Base-by-base conservation (phyloP, 192 early-diverging fungal genomes). In the Coemansia sp. region DNA sequence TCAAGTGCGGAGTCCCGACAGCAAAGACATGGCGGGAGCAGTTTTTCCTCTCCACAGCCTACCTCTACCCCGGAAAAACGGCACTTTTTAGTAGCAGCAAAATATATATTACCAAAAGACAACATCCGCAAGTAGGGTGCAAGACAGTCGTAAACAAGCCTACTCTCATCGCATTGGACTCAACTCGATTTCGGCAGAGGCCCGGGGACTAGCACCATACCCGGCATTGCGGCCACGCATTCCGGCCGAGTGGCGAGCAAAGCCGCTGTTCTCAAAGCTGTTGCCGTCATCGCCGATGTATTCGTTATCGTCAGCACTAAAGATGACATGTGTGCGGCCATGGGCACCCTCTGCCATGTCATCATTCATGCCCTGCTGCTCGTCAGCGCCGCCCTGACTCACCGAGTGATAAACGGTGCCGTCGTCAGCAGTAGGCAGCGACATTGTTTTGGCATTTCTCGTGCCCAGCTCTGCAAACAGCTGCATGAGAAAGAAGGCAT, bases 401-500 rank as follows among this genome's bases (percentile, higher is more conserved):
- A 79, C 68, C 0, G 68, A 63, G 36, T 72, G 77, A 39, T 80
- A 80, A 18, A 57, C 69, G 23, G 38, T 61, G 50, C 66, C 69
- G 35, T 72, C 69, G 21, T 61, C 65, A 31, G 77, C 52, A 3
- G 65, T 71, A 1, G 77, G 77, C 16, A 79, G 65, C 35, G 72
- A 14, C 68, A 64, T 58, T 8, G 28, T 47, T 69, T 75, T 71
- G 34, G 74, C 63, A 0, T 52, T 23, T 31, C 31, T 66, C 7
- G 23, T 64, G 25, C 77, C 70, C 18, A 78, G 64, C 38, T 79
- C 76, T 0, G 62, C 43, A 50, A 71, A 86, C 47, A 86, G 62
- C 64, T 76, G 75, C 56, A 88, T 83, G 55, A 88, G 58, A 28
- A 84, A 66, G 65, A 81, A 79, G 6, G 83, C 81, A 28, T 76